phyloP scores from a whole-genome alignment of 1,284 basidiomycete species.

The Taiwanofungus camphoratus region DNA sequence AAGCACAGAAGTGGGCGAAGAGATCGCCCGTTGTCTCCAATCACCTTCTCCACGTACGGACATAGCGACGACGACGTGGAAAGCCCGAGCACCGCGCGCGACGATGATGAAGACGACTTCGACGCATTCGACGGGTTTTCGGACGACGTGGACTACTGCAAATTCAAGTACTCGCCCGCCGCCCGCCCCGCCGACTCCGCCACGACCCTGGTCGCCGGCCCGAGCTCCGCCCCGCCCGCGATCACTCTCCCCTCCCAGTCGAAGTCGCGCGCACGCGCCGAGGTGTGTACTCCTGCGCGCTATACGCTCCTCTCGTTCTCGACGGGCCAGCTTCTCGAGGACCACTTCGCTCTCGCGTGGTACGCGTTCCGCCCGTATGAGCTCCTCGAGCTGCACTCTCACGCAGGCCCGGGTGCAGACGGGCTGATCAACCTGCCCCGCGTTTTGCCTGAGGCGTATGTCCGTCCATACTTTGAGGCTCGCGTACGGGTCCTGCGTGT shows the following conservation, averaged over 20 bases:
- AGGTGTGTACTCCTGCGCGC: constrained; percentile 23
- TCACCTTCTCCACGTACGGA: constrained; percentile 51
- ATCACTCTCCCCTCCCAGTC: constrained; percentile 1
- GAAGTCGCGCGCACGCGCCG: constrained; percentile 5
- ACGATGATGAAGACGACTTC: constrained; percentile 5
- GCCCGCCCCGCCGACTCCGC: not conserved
- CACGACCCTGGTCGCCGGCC: constrained; percentile 3
- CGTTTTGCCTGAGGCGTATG: constrained; percentile 39
- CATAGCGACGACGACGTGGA: constrained; percentile 1
- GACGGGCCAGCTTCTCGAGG: constrained; percentile 61
- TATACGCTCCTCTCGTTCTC: constrained; percentile 55
- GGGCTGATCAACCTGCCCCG: constrained; percentile 40
- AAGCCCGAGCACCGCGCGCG: constrained; percentile 1
- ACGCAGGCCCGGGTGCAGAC: constrained; percentile 28
- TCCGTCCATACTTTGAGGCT: constrained; percentile 65
- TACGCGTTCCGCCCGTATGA: constrained; percentile 55
- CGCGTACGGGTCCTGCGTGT: constrained; percentile 50
- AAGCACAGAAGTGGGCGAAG: constrained; percentile 23
- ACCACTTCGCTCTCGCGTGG: constrained; percentile 50
- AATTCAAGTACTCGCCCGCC: constrained; percentile 12
- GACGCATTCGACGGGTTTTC: constrained; percentile 10
- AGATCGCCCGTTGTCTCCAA: constrained; percentile 8
- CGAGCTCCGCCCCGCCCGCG: no score
- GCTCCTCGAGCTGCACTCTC: constrained; percentile 63
- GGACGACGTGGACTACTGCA: constrained; percentile 11